Conservation (phyloP, 441 rosid genomes). For the Populus hybrid region DNA sequence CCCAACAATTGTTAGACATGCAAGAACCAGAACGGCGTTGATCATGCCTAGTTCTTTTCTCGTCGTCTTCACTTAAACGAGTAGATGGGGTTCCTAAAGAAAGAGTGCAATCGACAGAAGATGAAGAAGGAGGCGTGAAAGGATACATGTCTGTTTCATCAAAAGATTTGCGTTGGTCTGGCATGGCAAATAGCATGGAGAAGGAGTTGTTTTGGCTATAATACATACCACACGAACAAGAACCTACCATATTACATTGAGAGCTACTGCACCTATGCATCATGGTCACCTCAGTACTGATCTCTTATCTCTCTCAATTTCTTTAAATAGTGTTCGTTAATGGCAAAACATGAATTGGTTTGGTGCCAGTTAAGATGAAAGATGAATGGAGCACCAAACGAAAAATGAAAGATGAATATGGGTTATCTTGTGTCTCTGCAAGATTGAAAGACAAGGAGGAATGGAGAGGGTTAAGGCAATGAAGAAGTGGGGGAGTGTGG, state of each 20-base stretch:
- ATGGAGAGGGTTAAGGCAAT: neutral
- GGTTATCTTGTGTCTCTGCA: neutral
- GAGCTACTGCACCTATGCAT: constrained; percentile 66
- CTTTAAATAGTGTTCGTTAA: neutral
- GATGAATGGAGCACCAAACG: too few relatives aligned
- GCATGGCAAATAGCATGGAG: constrained; percentile 58
- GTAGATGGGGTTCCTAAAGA: constrained; percentile 92
- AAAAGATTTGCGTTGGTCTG: constrained; percentile 28
- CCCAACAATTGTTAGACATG: constrained; percentile 53
- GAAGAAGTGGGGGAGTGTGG: neutral
- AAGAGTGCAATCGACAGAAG: constrained; percentile 95
- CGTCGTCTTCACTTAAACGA: constrained; percentile 60
- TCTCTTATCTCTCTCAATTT: neutral
- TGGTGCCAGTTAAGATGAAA: too few relatives aligned
- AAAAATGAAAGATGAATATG: neutral
- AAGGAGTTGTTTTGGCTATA: constrained; percentile 54
- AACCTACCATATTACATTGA: constrained; percentile 51
- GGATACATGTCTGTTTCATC: constrained; percentile 41
- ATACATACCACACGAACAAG: constrained; percentile 63
- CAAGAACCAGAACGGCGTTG: constrained; percentile 37
- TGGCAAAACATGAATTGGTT: neutral
- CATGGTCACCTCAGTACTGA: constrained; percentile 20
- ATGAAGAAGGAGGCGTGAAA: constrained; percentile 39
- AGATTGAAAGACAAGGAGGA: neutral
- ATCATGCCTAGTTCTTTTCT: constrained; percentile 44